Evolutionary conservation across 2,329 filamentous ascomycete genomes (phyloP), one percentile per base, ranked within the genome.

Genomic region (Ophiostoma sp.): DNA sequence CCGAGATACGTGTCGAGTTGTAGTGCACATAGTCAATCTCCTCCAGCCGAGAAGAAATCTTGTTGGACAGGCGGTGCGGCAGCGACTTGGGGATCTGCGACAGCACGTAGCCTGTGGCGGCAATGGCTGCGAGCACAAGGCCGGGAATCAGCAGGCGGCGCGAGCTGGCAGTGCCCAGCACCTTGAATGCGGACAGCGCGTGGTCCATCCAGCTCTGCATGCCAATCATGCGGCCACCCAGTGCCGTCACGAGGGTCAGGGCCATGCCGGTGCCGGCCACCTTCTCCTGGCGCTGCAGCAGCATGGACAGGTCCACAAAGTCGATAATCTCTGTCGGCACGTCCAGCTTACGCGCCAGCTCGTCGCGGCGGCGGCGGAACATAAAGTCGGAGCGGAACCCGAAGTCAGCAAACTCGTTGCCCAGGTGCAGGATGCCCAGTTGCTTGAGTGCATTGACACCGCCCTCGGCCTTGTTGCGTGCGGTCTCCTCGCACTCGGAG

Each of bases 231-330:
- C 93, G 87, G 67, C 90, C 87, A 70, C 94, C 93, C 4, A 98
- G 83, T 1, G 96, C 92, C 70, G 93, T 94, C 11, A 91, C 91
- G 48, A 97, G 86, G 1, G 95, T 99, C 77, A 99, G 85, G 6
- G 94, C 95, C 90, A 99, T 94, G 73, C 95, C 91, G 3, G 94
- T 96, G 54, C 94, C 93, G 6, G 94, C 94, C 70, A 96, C 85
- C 84, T 98, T 99, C 80, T 99, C 95, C 78, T 98, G 94, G 69
- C 89, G 86, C 76, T 97, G 93, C 82, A 96, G 85, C 6, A 98
- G 81, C 13, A 88, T 91, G 23, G 88, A 85, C 79, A 93, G 84
- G 79, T 99, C 95, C 76, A 99, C 92, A 83, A 99, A 98, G 81
- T 99, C 95, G 86, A 86, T 91, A 0, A 97, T 75, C 77, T 99